phyloP scores from a whole-genome alignment of 257 asterid species.

The Solanum megistacrolobum region DNA sequence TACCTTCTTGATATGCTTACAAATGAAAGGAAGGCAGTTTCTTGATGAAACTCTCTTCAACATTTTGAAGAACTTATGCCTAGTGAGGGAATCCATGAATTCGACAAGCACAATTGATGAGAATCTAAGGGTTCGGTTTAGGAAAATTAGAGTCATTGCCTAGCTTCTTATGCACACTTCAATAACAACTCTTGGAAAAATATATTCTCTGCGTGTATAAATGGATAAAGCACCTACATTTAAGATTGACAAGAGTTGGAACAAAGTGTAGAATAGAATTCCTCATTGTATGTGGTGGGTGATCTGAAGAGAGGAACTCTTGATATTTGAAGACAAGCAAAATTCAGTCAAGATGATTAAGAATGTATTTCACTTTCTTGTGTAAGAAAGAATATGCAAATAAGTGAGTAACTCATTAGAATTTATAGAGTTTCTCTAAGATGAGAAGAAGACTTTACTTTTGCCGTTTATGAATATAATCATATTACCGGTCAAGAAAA shows the following conservation, averaged over 20 bases:
- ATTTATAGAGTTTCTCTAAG: background rate
- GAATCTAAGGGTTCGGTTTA: background rate
- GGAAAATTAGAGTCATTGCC: background rate
- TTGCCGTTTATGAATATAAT: background rate
- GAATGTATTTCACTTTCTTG: background rate
- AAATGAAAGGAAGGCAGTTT: no score
- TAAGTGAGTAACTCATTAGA: background rate
- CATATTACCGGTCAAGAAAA: background rate
- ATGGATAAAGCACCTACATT: background rate
- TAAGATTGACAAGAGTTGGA: background rate
- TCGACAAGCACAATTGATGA: background rate
- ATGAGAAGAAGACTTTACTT: background rate
- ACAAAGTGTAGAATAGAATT: background rate
- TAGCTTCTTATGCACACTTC: background rate
- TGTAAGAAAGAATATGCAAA: background rate
- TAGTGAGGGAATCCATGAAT: background rate
- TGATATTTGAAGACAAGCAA: background rate
- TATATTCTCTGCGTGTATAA: background rate
- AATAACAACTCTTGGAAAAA: background rate
- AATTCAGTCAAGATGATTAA: background rate
- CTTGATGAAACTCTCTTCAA: slow-evolving; percentile 20
- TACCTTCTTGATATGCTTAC: background rate
- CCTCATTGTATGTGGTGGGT: no score
- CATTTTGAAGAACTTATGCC: slow-evolving; percentile 26
- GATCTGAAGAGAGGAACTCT: background rate